Base-by-base conservation (phyloP, 2,329 filamentous ascomycete species). In the Diatrype stigma region DNA sequence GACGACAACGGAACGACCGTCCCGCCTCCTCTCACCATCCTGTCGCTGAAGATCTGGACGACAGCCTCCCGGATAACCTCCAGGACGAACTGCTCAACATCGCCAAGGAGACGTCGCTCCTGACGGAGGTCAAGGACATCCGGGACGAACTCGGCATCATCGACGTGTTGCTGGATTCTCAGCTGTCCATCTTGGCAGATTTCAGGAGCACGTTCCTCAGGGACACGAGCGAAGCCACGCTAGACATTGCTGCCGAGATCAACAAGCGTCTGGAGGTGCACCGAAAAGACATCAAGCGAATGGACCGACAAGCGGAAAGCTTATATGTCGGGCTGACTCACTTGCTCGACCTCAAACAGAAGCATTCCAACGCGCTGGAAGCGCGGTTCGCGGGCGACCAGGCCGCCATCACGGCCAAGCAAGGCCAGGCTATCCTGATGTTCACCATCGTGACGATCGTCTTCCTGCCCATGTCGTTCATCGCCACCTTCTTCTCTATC, bases 111-210 rank as follows among this genome's bases (percentile, higher is more conserved):
- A 85, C 82, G 0, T 74, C 79, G 46, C 71, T 86, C 1, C 70
- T 87, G 0, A 75, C 80, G 0, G 83, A 87, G 58, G 81, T 80
- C 45, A 86, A 86, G 61, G 84, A 87, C 59, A 85, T 87, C 48
- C 77, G 81, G 19, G 84, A 87, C 58, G 83, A 87, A 64, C 74
- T 87, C 19, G 81, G 81, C 59, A 86, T 86, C 68, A 78, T 87
- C 28, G 65, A 63, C 3, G 77, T 76, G 48, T 73, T 82, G 0
- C 66, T 82, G 1, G 70, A 75, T 45, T 70, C 78, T 32, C 79
- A 82, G 55, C 60, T 70, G 3, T 64, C 68, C 28, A 72, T 79
- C 0, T 65, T 81, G 1, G 67, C 63, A 2, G 73, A 79, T 44
- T 72, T 82, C 23, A 72, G 75, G 50, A 60, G 61, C 1, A 69